These are phyloP conservation scores for Xylaria hypoxylon DNA, from an alignment of 2,329 filamentous ascomycete species.

Conservation along the genomic window DNA sequence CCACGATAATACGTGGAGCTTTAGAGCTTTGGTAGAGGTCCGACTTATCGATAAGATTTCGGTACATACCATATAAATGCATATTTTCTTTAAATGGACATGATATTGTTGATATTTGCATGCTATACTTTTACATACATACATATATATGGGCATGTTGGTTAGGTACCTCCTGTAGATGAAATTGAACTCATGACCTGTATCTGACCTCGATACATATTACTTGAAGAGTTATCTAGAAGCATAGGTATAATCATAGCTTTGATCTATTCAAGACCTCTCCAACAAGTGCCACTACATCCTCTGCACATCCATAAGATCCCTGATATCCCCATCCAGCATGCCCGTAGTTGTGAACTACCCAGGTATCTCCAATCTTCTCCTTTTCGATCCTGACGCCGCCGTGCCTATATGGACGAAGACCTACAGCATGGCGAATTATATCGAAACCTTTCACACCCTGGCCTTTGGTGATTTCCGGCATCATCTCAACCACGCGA, in stretches of 20 bases:
- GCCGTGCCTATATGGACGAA: slow-evolving; percentile 78
- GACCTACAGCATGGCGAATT: slow-evolving; percentile 83
- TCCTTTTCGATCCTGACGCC: slow-evolving; percentile 83
- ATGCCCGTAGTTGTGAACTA: slow-evolving; percentile 87
- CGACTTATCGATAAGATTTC: slow-evolving; percentile 34
- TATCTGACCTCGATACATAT: no score
- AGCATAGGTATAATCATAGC: slow-evolving; percentile 33
- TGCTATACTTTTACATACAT: not conserved
- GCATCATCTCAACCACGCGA: slow-evolving; percentile 73
- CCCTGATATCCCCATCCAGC: slow-evolving; percentile 81
- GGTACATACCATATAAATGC: not conserved
- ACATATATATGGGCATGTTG: not conserved
- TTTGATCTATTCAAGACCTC: slow-evolving; percentile 61
- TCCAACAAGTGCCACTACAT: slow-evolving; percentile 73
- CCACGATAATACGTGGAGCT: slow-evolving; percentile 32
- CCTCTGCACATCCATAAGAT: slow-evolving; percentile 76
- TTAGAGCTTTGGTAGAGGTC: slow-evolving; percentile 4
- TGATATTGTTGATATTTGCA: not conserved
- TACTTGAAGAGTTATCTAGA: not conserved
- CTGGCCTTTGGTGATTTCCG: slow-evolving; percentile 71
- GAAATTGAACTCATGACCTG: no score
- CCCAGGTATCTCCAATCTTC: slow-evolving; percentile 68
- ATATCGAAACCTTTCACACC: slow-evolving; percentile 80
- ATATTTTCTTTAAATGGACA: slow-evolving; percentile 10
- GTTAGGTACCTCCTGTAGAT: no score